These are phyloP conservation scores for Eremothecium coryli DNA, from an alignment of 1,139 yeast genomes.

Conservation along the genomic window DNA sequence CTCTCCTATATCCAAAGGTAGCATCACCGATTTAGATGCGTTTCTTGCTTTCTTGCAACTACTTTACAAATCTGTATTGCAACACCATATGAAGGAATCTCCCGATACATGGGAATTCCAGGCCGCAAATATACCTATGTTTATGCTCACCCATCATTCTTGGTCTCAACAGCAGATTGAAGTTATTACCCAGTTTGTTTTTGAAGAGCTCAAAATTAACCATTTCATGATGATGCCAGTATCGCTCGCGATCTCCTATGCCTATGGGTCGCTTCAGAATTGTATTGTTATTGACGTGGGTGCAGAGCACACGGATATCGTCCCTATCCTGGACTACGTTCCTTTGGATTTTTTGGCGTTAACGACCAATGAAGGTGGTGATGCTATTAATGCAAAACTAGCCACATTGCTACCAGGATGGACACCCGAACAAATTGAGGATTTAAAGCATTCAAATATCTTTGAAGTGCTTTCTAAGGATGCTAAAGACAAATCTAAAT, in stretches of 20 bases:
- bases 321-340: conserved; percentile 68
- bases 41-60: conserved; percentile 59
- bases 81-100: conserved; percentile 29
- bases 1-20: conserved; percentile 55
- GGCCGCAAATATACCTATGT: conserved; percentile 39
- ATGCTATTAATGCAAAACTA: conserved; percentile 47
- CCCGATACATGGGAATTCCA: conserved; percentile 39
- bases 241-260: conserved; percentile 65
- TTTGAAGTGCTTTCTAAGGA: conserved; percentile 69
- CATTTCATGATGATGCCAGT: conserved; percentile 65
- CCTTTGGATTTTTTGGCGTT: conserved; percentile 47
- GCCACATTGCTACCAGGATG: conserved; percentile 50
- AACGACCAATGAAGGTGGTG: conserved; percentile 52
- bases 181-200: conserved; percentile 59
- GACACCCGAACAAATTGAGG: conserved; percentile 52
- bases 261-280: conserved; percentile 52
- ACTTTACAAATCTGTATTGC: conserved; percentile 47
- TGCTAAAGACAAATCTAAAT: conserved; percentile 49
- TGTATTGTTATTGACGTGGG: conserved; percentile 80
- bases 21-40: conserved; percentile 59
- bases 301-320: conserved; percentile 59
- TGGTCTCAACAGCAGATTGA: conserved; percentile 70
- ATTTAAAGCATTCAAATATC: conserved; percentile 62
- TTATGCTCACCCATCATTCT: conserved; percentile 52
- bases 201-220: conserved; percentile 64